These are phyloP conservation scores for Clonostachys sp. DNA, from an alignment of 2,329 filamentous ascomycete genomes.

Conservation along the genomic window DNA sequence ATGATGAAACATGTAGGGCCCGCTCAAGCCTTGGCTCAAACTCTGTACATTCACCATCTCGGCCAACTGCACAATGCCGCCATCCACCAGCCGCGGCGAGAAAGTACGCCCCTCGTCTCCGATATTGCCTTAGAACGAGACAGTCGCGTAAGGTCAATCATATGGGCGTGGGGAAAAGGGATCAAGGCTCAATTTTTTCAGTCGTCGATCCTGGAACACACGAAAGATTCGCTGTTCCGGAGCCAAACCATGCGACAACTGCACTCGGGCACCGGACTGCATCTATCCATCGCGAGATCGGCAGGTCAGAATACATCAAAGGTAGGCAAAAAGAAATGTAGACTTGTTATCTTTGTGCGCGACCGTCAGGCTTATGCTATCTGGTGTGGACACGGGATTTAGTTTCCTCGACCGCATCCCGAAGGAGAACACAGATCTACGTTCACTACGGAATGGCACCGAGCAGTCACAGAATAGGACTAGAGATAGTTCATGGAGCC, in stretches of 20 bases:
- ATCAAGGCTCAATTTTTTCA: neutral
- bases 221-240: constrained; percentile 27
- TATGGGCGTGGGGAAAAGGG: no score
- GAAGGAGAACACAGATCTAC: constrained; percentile 15
- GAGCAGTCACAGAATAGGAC: no score
- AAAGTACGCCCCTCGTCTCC: no score
- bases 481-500: no score
- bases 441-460: neutral
- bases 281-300: constrained; percentile 23
- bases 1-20: no score
- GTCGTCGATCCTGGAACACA: constrained; percentile 14
- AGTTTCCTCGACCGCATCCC: constrained; percentile 26
- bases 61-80: no score
- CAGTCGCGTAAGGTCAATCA: no score
- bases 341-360: no score
- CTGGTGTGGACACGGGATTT: neutral
- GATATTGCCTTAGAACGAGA: no score
- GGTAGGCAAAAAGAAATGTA: neutral
- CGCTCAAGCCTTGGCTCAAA: no score
- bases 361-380: constrained; percentile 6
- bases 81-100: no score
- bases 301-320: constrained; percentile 17
- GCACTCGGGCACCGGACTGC: constrained; percentile 20
- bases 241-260: constrained; percentile 22
- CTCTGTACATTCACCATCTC: no score